Percentiles rank a stretch among this genome's conserved stretches.
phyloP scores from a whole-genome alignment of 495 filamentous ascomycete genomes.

The Penicillium fimorum region DNA sequence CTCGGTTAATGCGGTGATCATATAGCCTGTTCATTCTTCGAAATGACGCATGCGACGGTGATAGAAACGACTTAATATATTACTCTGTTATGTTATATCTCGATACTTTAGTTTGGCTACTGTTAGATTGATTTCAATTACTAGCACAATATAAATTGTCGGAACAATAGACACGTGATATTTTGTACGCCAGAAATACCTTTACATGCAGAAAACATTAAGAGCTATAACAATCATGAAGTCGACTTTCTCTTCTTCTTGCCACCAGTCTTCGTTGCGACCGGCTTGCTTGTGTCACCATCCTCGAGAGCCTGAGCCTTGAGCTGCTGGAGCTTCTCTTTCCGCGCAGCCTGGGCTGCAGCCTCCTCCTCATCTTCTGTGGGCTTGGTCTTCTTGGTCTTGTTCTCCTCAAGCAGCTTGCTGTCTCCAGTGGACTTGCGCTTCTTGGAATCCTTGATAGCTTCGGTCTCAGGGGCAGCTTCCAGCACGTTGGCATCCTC shows the following conservation, averaged over 20 bases:
- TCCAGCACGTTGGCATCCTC: slow-evolving; percentile 77
- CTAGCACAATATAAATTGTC: slow-evolving; percentile 7
- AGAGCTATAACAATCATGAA: slow-evolving; percentile 36
- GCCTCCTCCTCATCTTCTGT: slow-evolving; percentile 49
- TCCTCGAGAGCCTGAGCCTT: slow-evolving; percentile 50
- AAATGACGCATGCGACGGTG: slow-evolving; percentile 12
- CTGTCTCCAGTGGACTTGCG: slow-evolving; percentile 55
- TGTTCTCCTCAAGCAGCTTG: slow-evolving; percentile 59
- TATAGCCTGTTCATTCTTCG: slow-evolving; percentile 18
- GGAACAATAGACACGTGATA: slow-evolving; percentile 33
- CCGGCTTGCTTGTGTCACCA: slow-evolving; percentile 28
- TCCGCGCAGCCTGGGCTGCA: slow-evolving; percentile 52
- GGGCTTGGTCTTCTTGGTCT: slow-evolving; percentile 48
- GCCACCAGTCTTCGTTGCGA: slow-evolving; percentile 27
- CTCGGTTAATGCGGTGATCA: slow-evolving; percentile 40
- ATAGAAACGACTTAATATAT: background rate
- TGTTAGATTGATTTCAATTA: background rate
- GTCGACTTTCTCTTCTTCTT: slow-evolving; percentile 49
- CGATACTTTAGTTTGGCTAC: background rate
- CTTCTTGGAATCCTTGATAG: slow-evolving; percentile 64
- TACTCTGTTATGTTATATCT: background rate
- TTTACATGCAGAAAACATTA: slow-evolving; percentile 36
- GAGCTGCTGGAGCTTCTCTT: slow-evolving; percentile 57
- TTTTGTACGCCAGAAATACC: slow-evolving; percentile 41
- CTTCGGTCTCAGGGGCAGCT: slow-evolving; percentile 47